A percentile compares a stretch with the other conserved stretches of the same genome.
Conservation (phyloP, 1,284 basidiomycete species). For the Sparassis latifolia region DNA sequence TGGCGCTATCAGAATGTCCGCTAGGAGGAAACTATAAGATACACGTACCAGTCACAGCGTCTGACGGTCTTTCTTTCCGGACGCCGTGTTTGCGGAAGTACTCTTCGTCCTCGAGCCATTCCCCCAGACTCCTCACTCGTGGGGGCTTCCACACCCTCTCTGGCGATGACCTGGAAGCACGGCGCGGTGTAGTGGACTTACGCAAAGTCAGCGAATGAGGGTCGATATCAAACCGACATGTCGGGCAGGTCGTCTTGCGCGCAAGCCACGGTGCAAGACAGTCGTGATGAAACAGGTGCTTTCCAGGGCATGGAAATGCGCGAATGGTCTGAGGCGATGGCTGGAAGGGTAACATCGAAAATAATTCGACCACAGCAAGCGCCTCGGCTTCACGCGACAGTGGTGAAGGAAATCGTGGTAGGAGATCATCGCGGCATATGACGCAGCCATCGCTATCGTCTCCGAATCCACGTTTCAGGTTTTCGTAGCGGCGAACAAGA, state of each 20-base stretch:
- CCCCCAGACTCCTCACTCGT: constrained; percentile 10
- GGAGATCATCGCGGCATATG: constrained; percentile 22
- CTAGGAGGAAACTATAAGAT: too few species aligned
- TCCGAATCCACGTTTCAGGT: constrained; percentile 16
- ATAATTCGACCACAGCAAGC: neutral
- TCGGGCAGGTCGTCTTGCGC: constrained; percentile 27
- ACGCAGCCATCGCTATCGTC: constrained; percentile 23
- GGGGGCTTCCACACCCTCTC: constrained; percentile 20
- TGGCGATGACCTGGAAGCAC: neutral
- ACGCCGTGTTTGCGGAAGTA: too few species aligned
- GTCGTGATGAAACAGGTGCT: constrained; percentile 24
- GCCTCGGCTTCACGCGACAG: neutral
- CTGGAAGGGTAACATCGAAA: constrained; percentile 14
- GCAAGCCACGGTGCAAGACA: constrained; percentile 26
- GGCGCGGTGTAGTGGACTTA: neutral
- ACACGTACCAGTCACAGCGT: too few species aligned
- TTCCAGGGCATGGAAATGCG: constrained; percentile 22
- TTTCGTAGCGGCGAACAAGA: constrained; percentile 22
- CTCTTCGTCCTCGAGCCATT: constrained; percentile 23
- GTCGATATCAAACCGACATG: constrained; percentile 27
- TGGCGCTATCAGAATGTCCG: too few species aligned
- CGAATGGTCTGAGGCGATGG: constrained; percentile 4
- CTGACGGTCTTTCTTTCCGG: too few species aligned
- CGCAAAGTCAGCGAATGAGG: constrained; percentile 23
- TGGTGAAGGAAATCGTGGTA: constrained; percentile 4